Evolutionary conservation across 352 stramenopile species (phyloP).

Genomic region (Pythium insidiosum): DNA sequence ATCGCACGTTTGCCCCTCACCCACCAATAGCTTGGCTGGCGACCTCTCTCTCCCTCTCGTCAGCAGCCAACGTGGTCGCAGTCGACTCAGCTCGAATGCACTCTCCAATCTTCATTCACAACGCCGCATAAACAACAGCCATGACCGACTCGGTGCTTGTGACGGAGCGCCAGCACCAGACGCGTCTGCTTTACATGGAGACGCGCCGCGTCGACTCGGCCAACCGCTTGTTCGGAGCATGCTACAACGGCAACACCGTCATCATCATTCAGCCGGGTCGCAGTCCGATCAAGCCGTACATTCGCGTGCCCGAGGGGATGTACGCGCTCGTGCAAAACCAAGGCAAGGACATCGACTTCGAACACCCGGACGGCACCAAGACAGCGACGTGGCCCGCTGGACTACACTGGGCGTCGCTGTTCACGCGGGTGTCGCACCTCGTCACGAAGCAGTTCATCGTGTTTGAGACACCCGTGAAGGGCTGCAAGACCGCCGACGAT

Average conservation of each 20-base stretch:
- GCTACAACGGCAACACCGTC: conserved; percentile 75
- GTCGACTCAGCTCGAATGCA: too few relatives aligned
- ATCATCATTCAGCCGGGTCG: conserved; percentile 68
- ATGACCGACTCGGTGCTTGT: too few relatives aligned
- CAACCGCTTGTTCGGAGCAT: conserved; percentile 69
- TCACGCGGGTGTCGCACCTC: conserved; percentile 80
- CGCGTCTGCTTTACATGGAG: conserved; percentile 51
- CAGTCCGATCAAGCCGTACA: conserved; percentile 60
- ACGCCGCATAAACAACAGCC: neutral
- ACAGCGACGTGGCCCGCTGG: conserved; percentile 68
- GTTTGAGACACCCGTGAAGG: conserved; percentile 84
- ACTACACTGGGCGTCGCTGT: conserved; percentile 64
- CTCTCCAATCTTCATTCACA: too few relatives aligned
- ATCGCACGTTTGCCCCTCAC: too few relatives aligned
- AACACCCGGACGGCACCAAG: conserved; percentile 27
- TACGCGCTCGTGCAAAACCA: conserved; percentile 85
- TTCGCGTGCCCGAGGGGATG: conserved; percentile 83
- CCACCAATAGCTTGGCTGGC: too few relatives aligned
- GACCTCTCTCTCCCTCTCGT: too few relatives aligned
- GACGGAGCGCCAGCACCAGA: conserved; percentile 31
- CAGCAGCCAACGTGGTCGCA: too few relatives aligned
- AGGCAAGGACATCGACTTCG: conserved; percentile 66
- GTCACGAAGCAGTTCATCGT: conserved; percentile 87
- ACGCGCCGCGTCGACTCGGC: conserved; percentile 54
- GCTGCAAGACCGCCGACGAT: conserved; percentile 85